phyloP scores from a whole-genome alignment of 768 basidiomycete species.

The Pleurotus giganteus region DNA sequence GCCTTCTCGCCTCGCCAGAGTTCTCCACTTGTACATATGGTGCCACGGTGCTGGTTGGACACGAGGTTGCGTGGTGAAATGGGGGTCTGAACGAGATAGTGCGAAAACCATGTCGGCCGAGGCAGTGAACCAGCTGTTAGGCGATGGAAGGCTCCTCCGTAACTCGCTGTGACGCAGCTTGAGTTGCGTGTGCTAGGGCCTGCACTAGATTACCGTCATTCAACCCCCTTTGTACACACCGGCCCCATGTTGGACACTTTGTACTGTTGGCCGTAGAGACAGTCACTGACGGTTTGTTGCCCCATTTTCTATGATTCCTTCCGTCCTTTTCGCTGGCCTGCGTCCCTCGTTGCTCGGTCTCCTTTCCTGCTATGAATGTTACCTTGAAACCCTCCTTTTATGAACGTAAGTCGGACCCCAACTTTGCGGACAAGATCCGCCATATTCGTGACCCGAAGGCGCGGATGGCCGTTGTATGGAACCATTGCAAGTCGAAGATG shows the following conservation, averaged over 20 bases:
- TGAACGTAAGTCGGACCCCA: constrained; percentile 71
- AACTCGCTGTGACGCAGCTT: constrained; percentile 71
- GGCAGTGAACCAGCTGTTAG: constrained; percentile 30
- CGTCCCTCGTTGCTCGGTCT: constrained; percentile 25
- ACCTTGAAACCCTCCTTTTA: neutral
- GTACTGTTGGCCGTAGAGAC: constrained; percentile 33
- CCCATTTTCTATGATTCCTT: constrained; percentile 44
- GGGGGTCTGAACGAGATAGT: constrained; percentile 97
- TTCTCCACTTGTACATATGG: constrained; percentile 37
- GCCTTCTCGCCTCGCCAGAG: constrained; percentile 44
- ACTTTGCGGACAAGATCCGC: constrained; percentile 84
- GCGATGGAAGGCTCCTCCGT: constrained; percentile 49
- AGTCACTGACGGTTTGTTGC: constrained; percentile 65
- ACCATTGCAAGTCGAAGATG: constrained; percentile 85
- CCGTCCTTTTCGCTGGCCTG: constrained; percentile 10
- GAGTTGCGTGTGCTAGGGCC: constrained; percentile 49
- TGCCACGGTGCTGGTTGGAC: constrained; percentile 77
- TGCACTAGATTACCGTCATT: constrained; percentile 57
- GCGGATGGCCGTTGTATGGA: constrained; percentile 85
- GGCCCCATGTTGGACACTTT: constrained; percentile 24
- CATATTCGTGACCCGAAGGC: constrained; percentile 84
- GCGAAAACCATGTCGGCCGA: constrained; percentile 52
- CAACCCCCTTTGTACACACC: constrained; percentile 47
- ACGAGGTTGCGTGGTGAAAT: constrained; percentile 91
- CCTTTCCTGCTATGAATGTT: constrained; percentile 13